These are phyloP conservation scores for Mucor velutinosus DNA, from an alignment of 371 early-diverging fungal genomes.

Conservation along the genomic window DNA sequence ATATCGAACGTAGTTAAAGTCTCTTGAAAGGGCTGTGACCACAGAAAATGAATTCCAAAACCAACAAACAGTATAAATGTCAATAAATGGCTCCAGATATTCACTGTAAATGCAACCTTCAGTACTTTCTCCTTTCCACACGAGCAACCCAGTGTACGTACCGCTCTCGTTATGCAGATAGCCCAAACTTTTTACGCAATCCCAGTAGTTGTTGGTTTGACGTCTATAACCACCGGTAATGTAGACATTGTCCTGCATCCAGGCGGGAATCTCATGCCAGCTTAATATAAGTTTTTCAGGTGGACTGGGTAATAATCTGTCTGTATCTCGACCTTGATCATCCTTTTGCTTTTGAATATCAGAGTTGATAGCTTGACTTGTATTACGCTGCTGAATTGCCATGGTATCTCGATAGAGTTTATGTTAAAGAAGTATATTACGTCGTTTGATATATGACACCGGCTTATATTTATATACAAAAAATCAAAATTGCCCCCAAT, in stretches of 20 bases:
- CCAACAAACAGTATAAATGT: slow-evolving; percentile 71
- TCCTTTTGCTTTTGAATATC: not conserved
- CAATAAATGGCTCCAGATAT: slow-evolving; percentile 84
- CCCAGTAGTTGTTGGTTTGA: slow-evolving; percentile 70
- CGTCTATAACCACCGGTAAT: slow-evolving; percentile 82
- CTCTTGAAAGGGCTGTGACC: slow-evolving; percentile 42
- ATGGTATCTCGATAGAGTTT: not conserved
- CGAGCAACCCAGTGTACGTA: slow-evolving; percentile 14
- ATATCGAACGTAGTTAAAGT: slow-evolving; percentile 63
- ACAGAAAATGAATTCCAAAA: slow-evolving; percentile 55
- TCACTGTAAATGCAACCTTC: slow-evolving; percentile 46
- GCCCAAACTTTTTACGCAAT: slow-evolving; percentile 74
- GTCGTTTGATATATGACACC: not conserved
- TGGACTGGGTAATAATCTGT: slow-evolving; percentile 7
- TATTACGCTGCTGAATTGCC: slow-evolving; percentile 15
- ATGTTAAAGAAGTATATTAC: not conserved
- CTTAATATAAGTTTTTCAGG: slow-evolving; percentile 9
- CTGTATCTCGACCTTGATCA: slow-evolving; percentile 6
- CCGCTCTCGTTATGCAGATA: slow-evolving; percentile 92
- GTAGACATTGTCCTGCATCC: slow-evolving; percentile 73
- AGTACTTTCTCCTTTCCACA: not conserved
- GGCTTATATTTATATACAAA: not conserved
- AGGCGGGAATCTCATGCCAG: slow-evolving; percentile 63
- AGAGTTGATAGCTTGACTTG: not conserved
- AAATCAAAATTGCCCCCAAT: not conserved